These are phyloP conservation scores for Vigna mungo DNA, from an alignment of 306 rosid species.

Conservation along the genomic window DNA sequence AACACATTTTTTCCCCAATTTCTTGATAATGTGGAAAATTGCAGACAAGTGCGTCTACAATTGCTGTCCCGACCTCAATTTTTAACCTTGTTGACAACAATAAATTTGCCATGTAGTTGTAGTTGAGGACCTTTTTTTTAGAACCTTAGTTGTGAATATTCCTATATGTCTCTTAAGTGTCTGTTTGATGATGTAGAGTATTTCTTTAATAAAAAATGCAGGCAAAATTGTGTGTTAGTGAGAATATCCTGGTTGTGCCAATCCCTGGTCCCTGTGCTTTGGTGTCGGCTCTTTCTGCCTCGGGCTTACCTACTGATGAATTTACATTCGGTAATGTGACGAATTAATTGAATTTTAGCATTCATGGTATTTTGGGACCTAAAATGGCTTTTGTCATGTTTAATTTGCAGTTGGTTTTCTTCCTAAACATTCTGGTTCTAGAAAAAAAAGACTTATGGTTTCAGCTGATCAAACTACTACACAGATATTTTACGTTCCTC, in stretches of 20 bases:
- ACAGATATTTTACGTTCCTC: conserved; percentile 93
- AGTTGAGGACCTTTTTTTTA: background rate
- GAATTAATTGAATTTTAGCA: conserved; percentile 23
- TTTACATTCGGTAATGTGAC: conserved; percentile 76
- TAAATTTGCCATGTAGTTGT: too few relatives aligned
- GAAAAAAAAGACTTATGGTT: conserved; percentile 76
- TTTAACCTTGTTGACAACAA: too few relatives aligned
- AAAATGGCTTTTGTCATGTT: conserved; percentile 6
- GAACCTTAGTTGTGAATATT: background rate
- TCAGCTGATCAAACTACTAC: conserved; percentile 79
- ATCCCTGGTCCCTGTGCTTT: conserved; percentile 95
- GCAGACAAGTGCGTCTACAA: too few relatives aligned
- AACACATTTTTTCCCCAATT: background rate
- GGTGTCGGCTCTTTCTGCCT: conserved; percentile 89
- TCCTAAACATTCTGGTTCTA: conserved; percentile 74
- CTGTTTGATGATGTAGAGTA: background rate
- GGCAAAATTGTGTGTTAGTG: conserved; percentile 80
- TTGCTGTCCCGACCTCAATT: too few relatives aligned
- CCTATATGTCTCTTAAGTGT: background rate
- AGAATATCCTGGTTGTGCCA: conserved; percentile 82
- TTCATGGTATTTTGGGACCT: conserved; percentile 33
- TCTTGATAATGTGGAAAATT: too few relatives aligned
- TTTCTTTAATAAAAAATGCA: conserved; percentile 44
- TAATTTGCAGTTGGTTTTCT: conserved; percentile 80
- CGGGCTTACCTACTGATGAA: conserved; percentile 81